phyloP scores from a whole-genome alignment of 108 stramenopile species.

The Cyclotella atomus region DNA sequence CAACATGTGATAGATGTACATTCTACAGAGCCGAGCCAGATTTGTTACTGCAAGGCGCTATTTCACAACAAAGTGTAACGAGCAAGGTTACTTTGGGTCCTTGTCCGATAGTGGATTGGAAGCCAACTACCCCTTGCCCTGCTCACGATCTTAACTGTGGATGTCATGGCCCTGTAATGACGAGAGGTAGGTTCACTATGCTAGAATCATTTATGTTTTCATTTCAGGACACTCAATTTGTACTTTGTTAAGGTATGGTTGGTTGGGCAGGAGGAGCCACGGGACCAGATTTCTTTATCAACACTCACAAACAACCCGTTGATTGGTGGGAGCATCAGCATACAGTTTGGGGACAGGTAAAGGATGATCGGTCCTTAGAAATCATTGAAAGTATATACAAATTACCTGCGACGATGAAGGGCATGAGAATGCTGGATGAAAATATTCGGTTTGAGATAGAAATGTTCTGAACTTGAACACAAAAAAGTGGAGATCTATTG shows the following conservation, averaged over 20 bases:
- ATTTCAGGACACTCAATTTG: no score
- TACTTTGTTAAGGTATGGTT: constrained; percentile 77
- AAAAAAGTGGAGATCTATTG: no score
- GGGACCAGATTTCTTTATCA: constrained; percentile 84
- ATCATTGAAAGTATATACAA: constrained; percentile 59
- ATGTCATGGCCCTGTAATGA: constrained; percentile 80
- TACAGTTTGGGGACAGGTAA: constrained; percentile 69
- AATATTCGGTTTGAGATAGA: constrained; percentile 17
- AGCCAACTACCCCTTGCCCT: constrained; percentile 54
- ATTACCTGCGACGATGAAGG: constrained; percentile 42
- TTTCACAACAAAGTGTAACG: constrained; percentile 31
- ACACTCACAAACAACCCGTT: constrained; percentile 49
- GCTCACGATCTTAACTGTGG: constrained; percentile 67
- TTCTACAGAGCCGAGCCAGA: constrained; percentile 79
- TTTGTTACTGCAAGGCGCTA: constrained; percentile 74
- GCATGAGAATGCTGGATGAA: constrained; percentile 39
- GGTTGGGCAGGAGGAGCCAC: constrained; percentile 78
- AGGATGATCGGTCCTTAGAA: constrained; percentile 50
- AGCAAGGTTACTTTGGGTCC: constrained; percentile 39
- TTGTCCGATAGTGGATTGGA: constrained; percentile 54
- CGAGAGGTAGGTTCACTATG: constrained; percentile 20
- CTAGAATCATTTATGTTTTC: no score
- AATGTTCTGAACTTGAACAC: constrained; percentile 23
- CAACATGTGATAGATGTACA: constrained; percentile 59
- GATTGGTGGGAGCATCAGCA: constrained; percentile 82